Conservation (phyloP, 2,329 filamentous ascomycete genomes). For the Cladosporium phlei region DNA sequence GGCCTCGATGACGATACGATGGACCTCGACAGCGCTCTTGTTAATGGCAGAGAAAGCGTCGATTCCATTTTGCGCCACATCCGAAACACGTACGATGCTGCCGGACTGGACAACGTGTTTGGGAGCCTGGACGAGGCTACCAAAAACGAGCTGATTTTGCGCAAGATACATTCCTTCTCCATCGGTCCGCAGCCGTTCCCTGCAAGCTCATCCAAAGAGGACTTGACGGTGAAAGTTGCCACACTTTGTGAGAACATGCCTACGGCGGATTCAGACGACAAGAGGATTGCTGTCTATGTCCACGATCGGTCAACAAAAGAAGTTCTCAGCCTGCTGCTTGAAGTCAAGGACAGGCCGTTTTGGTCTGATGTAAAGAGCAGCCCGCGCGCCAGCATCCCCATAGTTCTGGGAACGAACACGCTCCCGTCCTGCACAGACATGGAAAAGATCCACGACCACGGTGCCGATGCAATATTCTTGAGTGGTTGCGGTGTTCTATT, state of each 20-base stretch:
- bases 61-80: constrained; percentile 27
- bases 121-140: constrained; percentile 29
- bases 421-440: constrained; percentile 23
- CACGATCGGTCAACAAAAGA: constrained; percentile 23
- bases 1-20: constrained; percentile 33
- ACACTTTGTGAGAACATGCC: constrained; percentile 18
- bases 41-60: constrained; percentile 25
- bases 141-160: constrained; percentile 31
- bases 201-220: not conserved
- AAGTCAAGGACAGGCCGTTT: constrained; percentile 24
- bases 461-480: constrained; percentile 21
- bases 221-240: constrained; percentile 15
- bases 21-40: constrained; percentile 30
- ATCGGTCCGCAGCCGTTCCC: constrained; percentile 9
- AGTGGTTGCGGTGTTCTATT: constrained; percentile 22
- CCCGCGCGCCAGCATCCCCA: constrained; percentile 22
- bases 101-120: constrained; percentile 29
- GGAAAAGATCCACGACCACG: constrained; percentile 19
- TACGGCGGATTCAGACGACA: constrained; percentile 17
- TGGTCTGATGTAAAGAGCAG: constrained; percentile 21
- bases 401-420: constrained; percentile 18
- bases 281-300: constrained; percentile 25
- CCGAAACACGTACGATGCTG: constrained; percentile 27
- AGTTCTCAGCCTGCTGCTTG: constrained; percentile 21
- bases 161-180: constrained; percentile 29